These are phyloP conservation scores for Sclerotinia nivalis DNA, from an alignment of 2,329 filamentous ascomycete genomes.

Conservation along the genomic window DNA sequence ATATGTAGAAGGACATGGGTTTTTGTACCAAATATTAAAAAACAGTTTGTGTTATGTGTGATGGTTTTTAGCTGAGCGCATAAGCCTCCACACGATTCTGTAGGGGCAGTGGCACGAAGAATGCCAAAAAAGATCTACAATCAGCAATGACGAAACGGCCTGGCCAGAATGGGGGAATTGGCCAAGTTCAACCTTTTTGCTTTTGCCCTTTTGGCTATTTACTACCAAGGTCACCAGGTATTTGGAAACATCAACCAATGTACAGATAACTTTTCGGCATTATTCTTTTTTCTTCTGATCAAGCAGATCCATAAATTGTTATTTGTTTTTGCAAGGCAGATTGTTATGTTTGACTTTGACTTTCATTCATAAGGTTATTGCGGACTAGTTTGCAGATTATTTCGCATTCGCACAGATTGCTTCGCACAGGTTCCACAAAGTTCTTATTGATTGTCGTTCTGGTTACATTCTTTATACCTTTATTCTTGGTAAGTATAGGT, in stretches of 20 bases:
- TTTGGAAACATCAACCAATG: neutral
- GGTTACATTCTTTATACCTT: neutral
- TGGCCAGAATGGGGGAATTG: neutral
- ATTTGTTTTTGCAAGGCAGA: neutral
- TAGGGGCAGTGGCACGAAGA: neutral
- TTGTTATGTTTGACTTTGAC: neutral
- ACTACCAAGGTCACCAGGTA: neutral
- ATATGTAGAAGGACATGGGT: too few relatives aligned
- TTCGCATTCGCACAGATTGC: neutral
- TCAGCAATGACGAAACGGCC: constrained; percentile 1
- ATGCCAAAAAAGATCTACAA: neutral
- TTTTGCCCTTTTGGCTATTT: neutral
- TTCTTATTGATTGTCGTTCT: neutral
- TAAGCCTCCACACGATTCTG: neutral
- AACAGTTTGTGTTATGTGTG: too few relatives aligned
- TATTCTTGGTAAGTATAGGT: neutral
- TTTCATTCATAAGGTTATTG: neutral
- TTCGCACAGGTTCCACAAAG: neutral
- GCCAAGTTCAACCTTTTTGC: neutral
- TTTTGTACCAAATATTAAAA: too few relatives aligned
- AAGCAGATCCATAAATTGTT: neutral
- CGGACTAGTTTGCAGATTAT: neutral
- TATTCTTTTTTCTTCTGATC: neutral
- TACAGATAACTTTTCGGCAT: neutral
- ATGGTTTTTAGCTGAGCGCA: neutral